phyloP scores from a whole-genome alignment of 1,284 basidiomycete species.

The Malassezia japonica region DNA sequence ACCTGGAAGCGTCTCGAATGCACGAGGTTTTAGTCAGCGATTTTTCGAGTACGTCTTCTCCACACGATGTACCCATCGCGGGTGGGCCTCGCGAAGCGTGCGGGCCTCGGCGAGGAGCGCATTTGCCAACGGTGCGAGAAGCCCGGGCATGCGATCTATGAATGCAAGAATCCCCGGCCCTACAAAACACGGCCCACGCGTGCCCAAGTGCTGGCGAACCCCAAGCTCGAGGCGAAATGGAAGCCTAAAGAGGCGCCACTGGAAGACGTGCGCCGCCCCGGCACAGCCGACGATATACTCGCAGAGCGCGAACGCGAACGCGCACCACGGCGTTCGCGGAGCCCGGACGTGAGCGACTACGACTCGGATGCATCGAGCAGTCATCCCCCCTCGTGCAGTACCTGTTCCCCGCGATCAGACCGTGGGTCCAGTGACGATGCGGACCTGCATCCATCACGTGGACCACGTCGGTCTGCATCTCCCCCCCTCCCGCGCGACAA shows the following conservation, averaged over 20 bases:
- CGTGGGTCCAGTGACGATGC: too few species aligned
- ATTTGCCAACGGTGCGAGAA: slow-evolving; percentile 15
- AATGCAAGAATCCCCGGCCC: slow-evolving; percentile 14
- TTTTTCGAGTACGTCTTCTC: too few species aligned
- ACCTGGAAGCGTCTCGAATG: slow-evolving; percentile 14
- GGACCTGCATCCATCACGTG: too few species aligned
- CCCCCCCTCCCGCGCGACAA: too few species aligned
- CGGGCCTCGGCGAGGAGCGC: not conserved
- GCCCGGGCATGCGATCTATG: slow-evolving; percentile 15
- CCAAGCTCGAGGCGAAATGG: not conserved
- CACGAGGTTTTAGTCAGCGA: slow-evolving; percentile 6
- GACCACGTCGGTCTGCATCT: too few species aligned
- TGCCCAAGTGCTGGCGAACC: slow-evolving; percentile 9
- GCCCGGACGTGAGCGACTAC: not conserved
- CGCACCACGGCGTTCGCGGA: not conserved
- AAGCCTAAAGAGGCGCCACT: not conserved
- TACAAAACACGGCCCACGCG: slow-evolving; percentile 16
- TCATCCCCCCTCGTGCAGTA: slow-evolving; percentile 3
- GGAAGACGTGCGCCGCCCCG: not conserved
- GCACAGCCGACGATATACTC: slow-evolving; percentile 2
- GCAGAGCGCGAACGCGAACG: not conserved
- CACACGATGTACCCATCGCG: slow-evolving; percentile 14
- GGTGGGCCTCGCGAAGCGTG: not conserved
- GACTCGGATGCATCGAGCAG: not conserved
- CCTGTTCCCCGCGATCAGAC: not conserved